Evolutionary conservation across 2,329 filamentous ascomycete genomes (phyloP).

Genomic region (Penicillium sp.): DNA sequence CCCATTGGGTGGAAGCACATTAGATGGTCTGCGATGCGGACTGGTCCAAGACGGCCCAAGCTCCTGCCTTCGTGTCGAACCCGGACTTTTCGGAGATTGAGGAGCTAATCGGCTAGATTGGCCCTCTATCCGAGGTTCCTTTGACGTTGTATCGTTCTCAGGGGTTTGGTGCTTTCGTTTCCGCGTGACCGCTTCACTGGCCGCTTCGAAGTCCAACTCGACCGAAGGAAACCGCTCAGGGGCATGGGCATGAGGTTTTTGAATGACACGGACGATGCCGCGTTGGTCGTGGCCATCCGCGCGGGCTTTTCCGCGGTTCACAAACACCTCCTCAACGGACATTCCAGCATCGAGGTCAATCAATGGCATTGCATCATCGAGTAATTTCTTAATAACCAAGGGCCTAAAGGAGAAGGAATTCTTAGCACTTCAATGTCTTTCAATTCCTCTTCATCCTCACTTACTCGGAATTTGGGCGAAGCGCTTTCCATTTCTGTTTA

Average conservation of each 20-base stretch:
- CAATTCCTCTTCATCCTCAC: slow-evolving; percentile 7
- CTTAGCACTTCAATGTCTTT: not conserved
- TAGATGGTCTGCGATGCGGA: not conserved
- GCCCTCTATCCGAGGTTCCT: slow-evolving; percentile 26
- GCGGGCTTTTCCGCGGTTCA: slow-evolving; percentile 36
- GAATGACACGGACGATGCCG: slow-evolving; percentile 35
- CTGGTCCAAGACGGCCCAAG: not conserved
- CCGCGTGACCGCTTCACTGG: slow-evolving; percentile 16
- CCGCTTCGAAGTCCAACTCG: slow-evolving; percentile 36
- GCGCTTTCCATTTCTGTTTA: slow-evolving; percentile 32
- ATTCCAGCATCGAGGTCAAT: slow-evolving; percentile 34
- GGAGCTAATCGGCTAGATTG: not conserved
- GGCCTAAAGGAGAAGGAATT: slow-evolving; percentile 23
- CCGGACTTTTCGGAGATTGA: not conserved
- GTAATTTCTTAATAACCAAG: slow-evolving; percentile 37
- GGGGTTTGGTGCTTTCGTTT: slow-evolving; percentile 27
- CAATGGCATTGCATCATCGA: slow-evolving; percentile 36
- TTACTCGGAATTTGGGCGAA: slow-evolving; percentile 35
- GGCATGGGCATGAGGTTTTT: slow-evolving; percentile 25
- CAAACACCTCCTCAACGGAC: slow-evolving; percentile 40
- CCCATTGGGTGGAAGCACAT: not conserved
- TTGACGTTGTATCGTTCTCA: slow-evolving; percentile 20
- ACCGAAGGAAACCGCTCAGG: slow-evolving; percentile 36
- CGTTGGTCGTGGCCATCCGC: slow-evolving; percentile 38
- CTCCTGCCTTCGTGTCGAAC: not conserved